Conservation (phyloP, 2,329 filamentous ascomycete species). For the Pseudogymnoascus verrucosus region DNA sequence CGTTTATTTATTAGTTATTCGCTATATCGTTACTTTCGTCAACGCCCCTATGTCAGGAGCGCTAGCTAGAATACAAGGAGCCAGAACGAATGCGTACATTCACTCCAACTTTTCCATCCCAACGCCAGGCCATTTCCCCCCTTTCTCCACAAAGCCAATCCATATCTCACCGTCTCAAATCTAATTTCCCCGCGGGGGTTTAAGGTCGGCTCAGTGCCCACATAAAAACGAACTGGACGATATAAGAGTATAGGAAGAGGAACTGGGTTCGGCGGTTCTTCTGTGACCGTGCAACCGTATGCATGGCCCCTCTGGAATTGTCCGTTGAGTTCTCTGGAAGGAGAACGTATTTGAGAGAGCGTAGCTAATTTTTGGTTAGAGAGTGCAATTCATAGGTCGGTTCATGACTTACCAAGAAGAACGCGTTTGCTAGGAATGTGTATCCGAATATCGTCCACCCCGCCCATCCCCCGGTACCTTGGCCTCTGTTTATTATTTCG, state of each 20-base stretch:
- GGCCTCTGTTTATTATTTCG: conserved; percentile 68
- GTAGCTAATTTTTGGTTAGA: conserved; percentile 50
- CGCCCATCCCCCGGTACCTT: conserved; percentile 78
- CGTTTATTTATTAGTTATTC: neutral
- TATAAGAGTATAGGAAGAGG: conserved; percentile 87
- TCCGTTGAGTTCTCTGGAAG: conserved; percentile 72
- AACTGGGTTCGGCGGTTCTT: conserved; percentile 85
- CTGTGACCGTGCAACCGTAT: conserved; percentile 74
- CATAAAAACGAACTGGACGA: conserved; percentile 93
- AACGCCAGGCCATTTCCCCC: neutral
- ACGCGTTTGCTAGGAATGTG: conserved; percentile 86
- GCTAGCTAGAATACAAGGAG: conserved; percentile 5
- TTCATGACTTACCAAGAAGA: conserved; percentile 68
- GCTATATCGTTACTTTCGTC: conserved; percentile 5
- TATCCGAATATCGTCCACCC: conserved; percentile 87
- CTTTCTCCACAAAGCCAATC: neutral
- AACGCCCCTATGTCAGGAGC: neutral
- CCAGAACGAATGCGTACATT: neutral
- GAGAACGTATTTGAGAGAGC: conserved; percentile 91
- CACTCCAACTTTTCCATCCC: conserved; percentile 4
- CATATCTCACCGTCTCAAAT: neutral
- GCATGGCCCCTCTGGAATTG: conserved; percentile 48
- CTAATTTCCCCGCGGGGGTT: neutral
- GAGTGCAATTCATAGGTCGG: neutral
- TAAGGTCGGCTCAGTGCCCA: conserved; percentile 56